Evolutionary conservation across 2,329 filamentous ascomycete species (phyloP).

Genomic region (Sporothrix brunneoviolacea): DNA sequence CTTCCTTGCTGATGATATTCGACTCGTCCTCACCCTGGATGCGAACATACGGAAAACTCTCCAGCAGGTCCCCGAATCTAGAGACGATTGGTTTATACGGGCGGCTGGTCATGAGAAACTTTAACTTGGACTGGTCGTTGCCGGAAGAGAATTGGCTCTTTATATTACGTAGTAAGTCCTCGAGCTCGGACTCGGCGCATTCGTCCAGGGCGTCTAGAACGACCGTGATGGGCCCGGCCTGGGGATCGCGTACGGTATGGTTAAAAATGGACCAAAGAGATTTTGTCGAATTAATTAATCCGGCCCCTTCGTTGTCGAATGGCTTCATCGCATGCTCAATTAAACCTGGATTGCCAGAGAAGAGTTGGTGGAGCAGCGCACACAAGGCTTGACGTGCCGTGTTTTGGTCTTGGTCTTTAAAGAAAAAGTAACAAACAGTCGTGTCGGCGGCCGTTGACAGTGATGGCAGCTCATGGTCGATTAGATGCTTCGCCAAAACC

Average conservation of each 20-base stretch:
- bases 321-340: slow-evolving; percentile 27
- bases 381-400: slow-evolving; percentile 30
- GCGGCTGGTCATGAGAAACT: slow-evolving; percentile 11
- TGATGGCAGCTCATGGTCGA: slow-evolving; percentile 23
- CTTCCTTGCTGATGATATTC: slow-evolving; percentile 12
- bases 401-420: slow-evolving; percentile 34
- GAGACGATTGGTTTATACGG: slow-evolving; percentile 9
- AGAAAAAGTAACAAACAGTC: slow-evolving; percentile 38
- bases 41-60: slow-evolving; percentile 1
- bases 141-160: not conserved
- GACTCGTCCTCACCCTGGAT: slow-evolving; percentile 13
- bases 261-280: slow-evolving; percentile 30
- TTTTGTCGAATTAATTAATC: slow-evolving; percentile 20
- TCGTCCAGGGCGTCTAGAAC: slow-evolving; percentile 36
- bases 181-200: slow-evolving; percentile 2
- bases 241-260: slow-evolving; percentile 21
- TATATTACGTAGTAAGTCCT: not conserved
- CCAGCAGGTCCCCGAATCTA: slow-evolving; percentile 4
- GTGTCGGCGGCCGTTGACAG: too few species aligned
- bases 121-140: not conserved
- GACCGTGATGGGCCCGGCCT: slow-evolving; percentile 26
- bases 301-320: slow-evolving; percentile 22
- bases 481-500: slow-evolving; percentile 28
- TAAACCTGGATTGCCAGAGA: slow-evolving; percentile 25
- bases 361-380: slow-evolving; percentile 35